A percentile compares a stretch with the other conserved stretches of the same genome.
phyloP scores from a whole-genome alignment of 768 basidiomycete species.

The Leccinum imitatum region DNA sequence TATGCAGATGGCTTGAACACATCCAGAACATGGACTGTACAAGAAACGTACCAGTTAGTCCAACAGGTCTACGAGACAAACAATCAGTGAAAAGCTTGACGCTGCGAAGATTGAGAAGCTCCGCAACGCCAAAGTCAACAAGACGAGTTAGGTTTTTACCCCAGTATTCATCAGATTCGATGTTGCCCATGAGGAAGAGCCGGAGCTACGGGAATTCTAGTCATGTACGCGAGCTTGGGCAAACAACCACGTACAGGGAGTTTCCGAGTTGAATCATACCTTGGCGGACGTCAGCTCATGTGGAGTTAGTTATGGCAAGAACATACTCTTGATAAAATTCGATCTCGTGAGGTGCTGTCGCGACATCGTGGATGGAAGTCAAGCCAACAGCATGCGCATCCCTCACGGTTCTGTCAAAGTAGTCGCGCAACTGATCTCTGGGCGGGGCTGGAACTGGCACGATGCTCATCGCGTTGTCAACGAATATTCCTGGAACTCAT shows the following conservation, averaged over 20 bases:
- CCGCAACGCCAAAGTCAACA: constrained; percentile 55
- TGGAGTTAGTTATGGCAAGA: background rate
- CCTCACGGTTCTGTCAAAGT: constrained; percentile 57
- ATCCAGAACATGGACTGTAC: background rate
- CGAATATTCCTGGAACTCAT: constrained; percentile 56
- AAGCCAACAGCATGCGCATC: constrained; percentile 80
- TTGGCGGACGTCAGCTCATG: constrained; percentile 31
- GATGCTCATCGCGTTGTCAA: constrained; percentile 86
- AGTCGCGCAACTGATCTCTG: constrained; percentile 51
- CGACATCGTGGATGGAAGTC: constrained; percentile 89
- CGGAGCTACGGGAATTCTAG: constrained; percentile 42
- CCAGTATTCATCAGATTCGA: constrained; percentile 63
- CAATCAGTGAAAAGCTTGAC: constrained; percentile 82
- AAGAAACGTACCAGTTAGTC: constrained; percentile 46
- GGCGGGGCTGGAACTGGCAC: constrained; percentile 67
- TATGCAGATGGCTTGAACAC: constrained; percentile 30
- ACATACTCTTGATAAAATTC: constrained; percentile 65
- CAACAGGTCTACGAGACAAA: constrained; percentile 17
- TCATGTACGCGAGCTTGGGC: background rate
- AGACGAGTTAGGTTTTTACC: constrained; percentile 60
- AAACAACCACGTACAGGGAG: constrained; percentile 55
- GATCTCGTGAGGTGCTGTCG: constrained; percentile 47
- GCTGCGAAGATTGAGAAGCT: constrained; percentile 56
- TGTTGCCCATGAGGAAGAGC: constrained; percentile 60
- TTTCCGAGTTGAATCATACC: constrained; percentile 64